These are phyloP conservation scores for Ceratobasidium sp. DNA, from an alignment of 1,284 basidiomycete genomes.

Conservation along the genomic window DNA sequence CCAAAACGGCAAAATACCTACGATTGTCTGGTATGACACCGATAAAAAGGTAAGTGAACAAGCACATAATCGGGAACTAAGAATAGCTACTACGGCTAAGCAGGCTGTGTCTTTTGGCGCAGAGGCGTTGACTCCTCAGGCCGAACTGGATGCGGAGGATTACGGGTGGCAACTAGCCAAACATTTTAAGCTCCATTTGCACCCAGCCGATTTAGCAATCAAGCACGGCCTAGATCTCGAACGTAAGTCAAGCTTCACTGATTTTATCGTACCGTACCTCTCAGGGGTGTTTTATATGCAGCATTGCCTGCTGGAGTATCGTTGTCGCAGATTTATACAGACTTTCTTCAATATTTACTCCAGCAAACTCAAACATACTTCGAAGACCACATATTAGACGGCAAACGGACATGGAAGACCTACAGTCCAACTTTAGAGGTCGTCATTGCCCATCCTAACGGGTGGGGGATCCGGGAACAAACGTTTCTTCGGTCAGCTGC, in stretches of 20 bases:
- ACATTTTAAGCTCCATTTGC: slow-evolving; percentile 41
- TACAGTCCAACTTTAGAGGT: slow-evolving; percentile 4
- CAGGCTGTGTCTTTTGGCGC: slow-evolving; percentile 42
- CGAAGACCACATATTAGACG: slow-evolving; percentile 22
- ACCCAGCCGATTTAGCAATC: slow-evolving; percentile 21
- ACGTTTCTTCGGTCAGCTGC: slow-evolving; percentile 6
- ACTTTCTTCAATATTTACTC: slow-evolving; percentile 33
- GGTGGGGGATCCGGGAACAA: slow-evolving; percentile 38
- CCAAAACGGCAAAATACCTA: slow-evolving; percentile 37
- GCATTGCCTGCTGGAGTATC: slow-evolving; percentile 5
- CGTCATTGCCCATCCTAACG: slow-evolving; percentile 38
- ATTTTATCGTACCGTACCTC: neutral
- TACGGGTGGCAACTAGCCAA: slow-evolving; percentile 39
- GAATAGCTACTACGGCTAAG: neutral
- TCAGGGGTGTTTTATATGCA: neutral
- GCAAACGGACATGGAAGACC: slow-evolving; percentile 11
- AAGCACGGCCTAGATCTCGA: slow-evolving; percentile 2
- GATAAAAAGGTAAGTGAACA: slow-evolving; percentile 1
- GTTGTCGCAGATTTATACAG: slow-evolving; percentile 17
- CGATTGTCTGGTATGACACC: slow-evolving; percentile 39
- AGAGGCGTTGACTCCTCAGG: slow-evolving; percentile 17
- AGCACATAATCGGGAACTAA: neutral
- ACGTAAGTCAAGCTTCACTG: neutral
- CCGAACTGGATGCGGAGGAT: slow-evolving; percentile 19
- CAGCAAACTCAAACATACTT: slow-evolving; percentile 32